Conservation (phyloP, 75 land plant genomes). For the Sequoiadendron giganteum region DNA sequence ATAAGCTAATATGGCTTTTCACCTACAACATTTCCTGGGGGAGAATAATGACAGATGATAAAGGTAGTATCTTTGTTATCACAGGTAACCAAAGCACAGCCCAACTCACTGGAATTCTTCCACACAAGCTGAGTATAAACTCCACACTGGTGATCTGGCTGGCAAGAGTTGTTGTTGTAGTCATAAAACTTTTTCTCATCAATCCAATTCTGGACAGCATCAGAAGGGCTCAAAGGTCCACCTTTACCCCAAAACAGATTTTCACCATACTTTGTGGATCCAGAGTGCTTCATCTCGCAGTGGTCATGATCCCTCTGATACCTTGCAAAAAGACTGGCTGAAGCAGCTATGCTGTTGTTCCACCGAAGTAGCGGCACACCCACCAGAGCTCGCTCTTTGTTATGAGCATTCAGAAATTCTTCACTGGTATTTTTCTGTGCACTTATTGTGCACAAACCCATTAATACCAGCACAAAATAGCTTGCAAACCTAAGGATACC, state of each 20-base stretch:
- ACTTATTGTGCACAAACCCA: neutral
- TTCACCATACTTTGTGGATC: slow-evolving; percentile 31
- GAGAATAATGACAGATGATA: slow-evolving; percentile 43
- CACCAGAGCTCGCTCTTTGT: slow-evolving; percentile 41
- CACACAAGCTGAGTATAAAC: slow-evolving; percentile 59
- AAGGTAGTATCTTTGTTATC: slow-evolving; percentile 18
- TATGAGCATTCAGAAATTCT: slow-evolving; percentile 37
- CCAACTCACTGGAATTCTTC: slow-evolving; percentile 41
- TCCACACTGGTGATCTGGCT: slow-evolving; percentile 33
- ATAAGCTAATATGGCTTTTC: slow-evolving; percentile 37
- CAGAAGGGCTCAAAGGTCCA: slow-evolving; percentile 16
- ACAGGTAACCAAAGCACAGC: slow-evolving; percentile 45
- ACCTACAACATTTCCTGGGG: slow-evolving; percentile 49
- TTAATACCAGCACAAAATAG: neutral
- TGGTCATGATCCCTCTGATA: slow-evolving; percentile 25
- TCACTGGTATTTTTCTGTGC: slow-evolving; percentile 8
- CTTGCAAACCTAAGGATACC: neutral
- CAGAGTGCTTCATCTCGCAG: slow-evolving; percentile 35
- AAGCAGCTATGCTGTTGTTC: slow-evolving; percentile 29
- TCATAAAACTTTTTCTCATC: slow-evolving; percentile 34
- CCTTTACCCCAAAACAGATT: slow-evolving; percentile 38
- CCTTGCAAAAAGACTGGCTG: slow-evolving; percentile 25
- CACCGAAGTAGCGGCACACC: slow-evolving; percentile 38
- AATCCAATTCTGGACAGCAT: slow-evolving; percentile 53
- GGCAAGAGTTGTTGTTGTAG: slow-evolving; percentile 32